Percentiles rank a stretch among this genome's conserved stretches.
Conservation (phyloP, 495 filamentous ascomycete genomes). For the Aspergillus sparsus region DNA sequence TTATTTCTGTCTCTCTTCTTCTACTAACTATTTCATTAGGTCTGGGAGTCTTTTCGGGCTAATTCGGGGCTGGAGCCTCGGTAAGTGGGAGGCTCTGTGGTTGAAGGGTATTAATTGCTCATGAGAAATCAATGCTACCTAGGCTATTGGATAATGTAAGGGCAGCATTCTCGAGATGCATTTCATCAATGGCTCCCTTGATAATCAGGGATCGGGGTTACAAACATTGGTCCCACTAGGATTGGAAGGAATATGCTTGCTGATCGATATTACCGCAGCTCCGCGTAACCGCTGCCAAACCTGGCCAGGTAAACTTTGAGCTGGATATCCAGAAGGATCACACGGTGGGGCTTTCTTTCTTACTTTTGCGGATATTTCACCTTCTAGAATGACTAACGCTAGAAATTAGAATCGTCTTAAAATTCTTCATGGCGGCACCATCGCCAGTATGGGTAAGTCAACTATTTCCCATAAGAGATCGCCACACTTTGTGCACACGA, state of each 20-base stretch:
- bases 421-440: constrained; percentile 91
- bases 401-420: constrained; percentile 74
- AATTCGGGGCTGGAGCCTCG: constrained; percentile 86
- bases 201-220: too few relatives aligned
- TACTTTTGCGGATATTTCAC: neutral
- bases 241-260: neutral
- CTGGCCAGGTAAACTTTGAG: constrained; percentile 83
- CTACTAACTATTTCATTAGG: constrained; percentile 45
- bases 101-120: constrained; percentile 1
- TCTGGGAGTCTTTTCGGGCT: constrained; percentile 78
- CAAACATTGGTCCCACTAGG: too few relatives aligned
- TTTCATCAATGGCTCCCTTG: neutral
- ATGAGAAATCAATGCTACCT: neutral
- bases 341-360: constrained; percentile 57
- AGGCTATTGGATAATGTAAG: constrained; percentile 48
- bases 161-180: neutral
- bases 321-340: constrained; percentile 84
- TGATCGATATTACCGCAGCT: constrained; percentile 53
- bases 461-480: neutral
- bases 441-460: constrained; percentile 78
- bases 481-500: neutral
- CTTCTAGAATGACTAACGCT: constrained; percentile 8
- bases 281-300: constrained; percentile 70
- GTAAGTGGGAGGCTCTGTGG: constrained; percentile 45
- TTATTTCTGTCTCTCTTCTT: too few relatives aligned